These are phyloP conservation scores for Trichoderma koningiopsis DNA, from an alignment of 2,329 filamentous ascomycete genomes.

Conservation along the genomic window DNA sequence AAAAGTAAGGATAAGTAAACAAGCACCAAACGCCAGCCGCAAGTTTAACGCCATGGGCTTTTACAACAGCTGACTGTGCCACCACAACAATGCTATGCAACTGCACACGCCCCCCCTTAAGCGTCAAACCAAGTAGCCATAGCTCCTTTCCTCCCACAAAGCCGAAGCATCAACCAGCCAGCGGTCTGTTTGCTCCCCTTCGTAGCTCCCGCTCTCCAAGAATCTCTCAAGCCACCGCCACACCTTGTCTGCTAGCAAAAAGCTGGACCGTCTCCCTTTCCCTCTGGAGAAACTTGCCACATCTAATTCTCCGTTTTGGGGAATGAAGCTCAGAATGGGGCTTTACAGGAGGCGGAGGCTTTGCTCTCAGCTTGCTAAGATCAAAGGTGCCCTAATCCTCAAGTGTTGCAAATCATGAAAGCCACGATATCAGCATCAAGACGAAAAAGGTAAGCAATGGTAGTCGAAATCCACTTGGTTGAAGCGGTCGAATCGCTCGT, in stretches of 20 bases:
- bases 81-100: not conserved
- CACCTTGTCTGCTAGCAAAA: not conserved
- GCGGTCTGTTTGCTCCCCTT: not conserved
- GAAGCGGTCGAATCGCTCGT: not conserved
- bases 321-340: not conserved
- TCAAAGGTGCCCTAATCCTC: not conserved
- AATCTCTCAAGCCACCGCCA: conserved; percentile 7
- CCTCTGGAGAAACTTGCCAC: not conserved
- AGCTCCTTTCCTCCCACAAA: not conserved
- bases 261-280: not conserved
- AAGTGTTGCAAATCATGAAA: not conserved
- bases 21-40: not conserved
- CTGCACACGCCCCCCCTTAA: not conserved
- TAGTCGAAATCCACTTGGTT: not conserved
- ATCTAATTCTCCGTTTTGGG: conserved; percentile 14
- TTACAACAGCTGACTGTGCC: not conserved
- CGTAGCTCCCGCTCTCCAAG: conserved; percentile 12
- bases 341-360: not conserved
- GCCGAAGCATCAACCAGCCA: not conserved
- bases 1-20: not conserved
- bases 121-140: not conserved
- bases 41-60: not conserved
- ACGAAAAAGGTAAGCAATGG: not conserved
- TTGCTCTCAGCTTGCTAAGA: not conserved
- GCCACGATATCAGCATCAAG: not conserved